Base-by-base conservation (phyloP, 169 alveolate species). In the Plasmodium ovale region DNA sequence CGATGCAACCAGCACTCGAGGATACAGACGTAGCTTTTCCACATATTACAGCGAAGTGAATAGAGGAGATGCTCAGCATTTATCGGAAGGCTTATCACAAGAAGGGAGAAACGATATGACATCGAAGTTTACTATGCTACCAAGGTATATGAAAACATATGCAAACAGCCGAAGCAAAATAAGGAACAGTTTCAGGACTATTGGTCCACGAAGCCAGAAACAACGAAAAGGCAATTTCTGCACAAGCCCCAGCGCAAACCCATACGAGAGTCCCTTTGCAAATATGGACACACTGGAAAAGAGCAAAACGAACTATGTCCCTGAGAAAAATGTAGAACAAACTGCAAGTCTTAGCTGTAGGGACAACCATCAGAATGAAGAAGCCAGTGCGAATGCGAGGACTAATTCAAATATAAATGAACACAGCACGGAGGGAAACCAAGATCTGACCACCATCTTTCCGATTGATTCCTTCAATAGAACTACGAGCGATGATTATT, bases 161-260 rank as follows among this genome's bases (percentile, higher is more conserved):
- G 72, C 91, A 56, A 85, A 85, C 37, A 85, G 70, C 29, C 35
- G 91, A 69, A 68, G 27, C 29, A 85, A 85, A 33, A 19, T 85
- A 29, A 85, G 44, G 42, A 54, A 69, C 7, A 27, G 42, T 37
- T 9, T 85, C 7, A 79, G 60, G 6, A 27, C 58, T 1, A 9
- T 16, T 9, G 71, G 51, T 49, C 7, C 51, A 49, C 12, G 29
- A 9, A 49, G 27, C 29, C 23, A 47, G 19, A 54, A 53, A 49
- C 29, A 70, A 16, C 25, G 33, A 14, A 62, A 49, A 47, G 27
- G 65, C 16, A 79, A 64, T n/a, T n/a, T n/a, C n/a, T n/a, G n/a
- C n/a, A n/a, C n/a, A n/a, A n/a, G n/a, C n/a, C n/a, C n/a, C n/a
- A 33, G 12, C 82, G 0, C 12, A 64, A 47, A 39, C 31, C 19